Base-by-base conservation (phyloP, 2,329 filamentous ascomycete genomes). In the Fusarium virguliforme region DNA sequence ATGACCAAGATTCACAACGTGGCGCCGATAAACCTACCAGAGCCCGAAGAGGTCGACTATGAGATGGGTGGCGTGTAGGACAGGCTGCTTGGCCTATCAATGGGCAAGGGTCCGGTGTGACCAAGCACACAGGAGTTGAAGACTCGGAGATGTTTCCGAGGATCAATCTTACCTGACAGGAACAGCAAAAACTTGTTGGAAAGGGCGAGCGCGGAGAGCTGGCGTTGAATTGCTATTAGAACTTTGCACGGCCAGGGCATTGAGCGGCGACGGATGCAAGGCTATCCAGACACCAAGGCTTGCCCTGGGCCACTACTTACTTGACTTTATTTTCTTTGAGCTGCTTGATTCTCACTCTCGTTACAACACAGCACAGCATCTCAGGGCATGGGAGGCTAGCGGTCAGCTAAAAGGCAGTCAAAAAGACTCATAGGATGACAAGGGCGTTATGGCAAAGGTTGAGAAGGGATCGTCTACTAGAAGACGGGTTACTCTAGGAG, bases 1-100 rank as follows among this genome's bases (percentile, higher is more conserved):
- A 89, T 90, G 87, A 81, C 84, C 37, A 89, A 89, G 76, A 89
- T 89, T 71, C 88, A 90, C 71, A 78, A 83, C 37, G 77, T 84
- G 65, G 83, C 85, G 56, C 77, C 80, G 51, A 71, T 73, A 51
- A 64, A 76, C 24, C 78, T 83, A 6, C 83, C 85, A 2, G 81
- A 83, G 15, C 83, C 84, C 18, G 79, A 84, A 13, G 80, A 83
- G 57, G 78, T 79, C 15, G 84, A 85, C 64, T 78, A 73, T 41
- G 75, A 76, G n/a, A 76, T 76, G 75, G 60, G 65, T 18, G 75
- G 75, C 35, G 66, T 73, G 64, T 76, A 51, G 70, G 30, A 22
- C 24, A 28, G n/a, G 41, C 24, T 22, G 34, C 22, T 43, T 22
- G n/a, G 22, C 8, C 24, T 18, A 30, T 34, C 12, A 24, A 12